Conservation (phyloP, 257 asterid species). For the Rauvolfia tetraphylla region DNA sequence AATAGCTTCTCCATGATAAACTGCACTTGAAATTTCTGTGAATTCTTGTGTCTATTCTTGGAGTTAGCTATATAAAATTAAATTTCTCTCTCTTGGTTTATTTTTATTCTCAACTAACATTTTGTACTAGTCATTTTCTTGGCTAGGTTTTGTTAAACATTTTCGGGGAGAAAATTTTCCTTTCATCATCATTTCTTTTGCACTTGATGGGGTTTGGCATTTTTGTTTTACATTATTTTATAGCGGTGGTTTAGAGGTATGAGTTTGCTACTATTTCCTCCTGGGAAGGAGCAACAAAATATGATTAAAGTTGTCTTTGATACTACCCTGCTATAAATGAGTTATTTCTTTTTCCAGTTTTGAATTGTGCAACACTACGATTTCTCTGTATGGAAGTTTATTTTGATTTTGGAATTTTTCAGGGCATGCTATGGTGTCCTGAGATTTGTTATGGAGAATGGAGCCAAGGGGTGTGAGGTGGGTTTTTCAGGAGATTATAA, state of each 20-base stretch:
- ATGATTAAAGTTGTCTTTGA: not conserved
- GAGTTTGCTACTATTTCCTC: not conserved
- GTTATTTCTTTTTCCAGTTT: not conserved
- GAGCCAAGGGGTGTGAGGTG: constrained; percentile 71
- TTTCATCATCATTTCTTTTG: not conserved
- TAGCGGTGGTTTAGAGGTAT: not conserved
- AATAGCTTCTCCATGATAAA: constrained; percentile 8
- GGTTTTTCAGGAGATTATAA: not conserved
- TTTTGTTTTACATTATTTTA: too few relatives aligned
- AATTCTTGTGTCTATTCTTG: not conserved
- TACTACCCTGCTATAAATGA: not conserved
- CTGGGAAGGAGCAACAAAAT: not conserved
- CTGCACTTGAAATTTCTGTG: not conserved
- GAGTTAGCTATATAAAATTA: constrained; percentile 11
- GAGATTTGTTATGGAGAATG: constrained; percentile 57
- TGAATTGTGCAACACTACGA: not conserved
- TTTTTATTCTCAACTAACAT: too few relatives aligned
- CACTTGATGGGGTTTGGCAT: not conserved
- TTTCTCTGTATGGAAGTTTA: not conserved
- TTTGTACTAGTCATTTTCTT: not conserved
- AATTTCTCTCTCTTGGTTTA: not conserved
- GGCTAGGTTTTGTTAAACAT: not conserved
- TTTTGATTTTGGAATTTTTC: not conserved
- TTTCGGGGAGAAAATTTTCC: not conserved
- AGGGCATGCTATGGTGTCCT: constrained; percentile 65